Evolutionary conservation across 768 basidiomycete genomes (phyloP).

Genomic region (Psilocybe azurescens): DNA sequence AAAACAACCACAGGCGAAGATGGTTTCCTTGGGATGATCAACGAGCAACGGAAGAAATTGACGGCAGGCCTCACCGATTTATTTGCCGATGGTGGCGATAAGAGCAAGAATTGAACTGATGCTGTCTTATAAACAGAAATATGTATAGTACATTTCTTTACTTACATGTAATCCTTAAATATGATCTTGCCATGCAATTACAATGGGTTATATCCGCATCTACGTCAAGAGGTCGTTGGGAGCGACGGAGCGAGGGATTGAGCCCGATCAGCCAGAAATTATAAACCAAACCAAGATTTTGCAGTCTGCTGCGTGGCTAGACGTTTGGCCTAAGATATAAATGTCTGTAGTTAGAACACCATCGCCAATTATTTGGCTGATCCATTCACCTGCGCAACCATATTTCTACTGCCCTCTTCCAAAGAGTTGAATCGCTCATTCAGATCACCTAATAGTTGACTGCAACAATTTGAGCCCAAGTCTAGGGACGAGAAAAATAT

Average conservation of each 20-base stretch:
- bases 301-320: slow-evolving; percentile 66
- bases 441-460: slow-evolving; percentile 66
- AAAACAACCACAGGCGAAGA: slow-evolving; percentile 41
- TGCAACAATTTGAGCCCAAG: slow-evolving; percentile 24
- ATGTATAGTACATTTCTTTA: background rate
- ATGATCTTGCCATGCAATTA: too few species aligned
- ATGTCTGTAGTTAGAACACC: background rate
- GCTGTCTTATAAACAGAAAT: too few species aligned
- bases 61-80: slow-evolving; percentile 41
- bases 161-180: too few species aligned
- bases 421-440: slow-evolving; percentile 68
- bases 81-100: slow-evolving; percentile 29
- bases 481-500: background rate
- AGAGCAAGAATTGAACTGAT: slow-evolving; percentile 4
- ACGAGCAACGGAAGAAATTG: slow-evolving; percentile 49
- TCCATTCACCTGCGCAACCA: slow-evolving; percentile 61
- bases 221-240: too few species aligned
- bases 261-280: slow-evolving; percentile 24
- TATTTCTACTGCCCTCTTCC: slow-evolving; percentile 68
- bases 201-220: too few species aligned
- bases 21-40: slow-evolving; percentile 48
- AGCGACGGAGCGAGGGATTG: too few species aligned
- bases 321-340: slow-evolving; percentile 55
- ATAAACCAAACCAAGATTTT: slow-evolving; percentile 69
- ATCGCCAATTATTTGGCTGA: background rate